Evolutionary conservation across 148 eudicot species (phyloP).

Genomic region (Vaccinium macrocarpon): DNA sequence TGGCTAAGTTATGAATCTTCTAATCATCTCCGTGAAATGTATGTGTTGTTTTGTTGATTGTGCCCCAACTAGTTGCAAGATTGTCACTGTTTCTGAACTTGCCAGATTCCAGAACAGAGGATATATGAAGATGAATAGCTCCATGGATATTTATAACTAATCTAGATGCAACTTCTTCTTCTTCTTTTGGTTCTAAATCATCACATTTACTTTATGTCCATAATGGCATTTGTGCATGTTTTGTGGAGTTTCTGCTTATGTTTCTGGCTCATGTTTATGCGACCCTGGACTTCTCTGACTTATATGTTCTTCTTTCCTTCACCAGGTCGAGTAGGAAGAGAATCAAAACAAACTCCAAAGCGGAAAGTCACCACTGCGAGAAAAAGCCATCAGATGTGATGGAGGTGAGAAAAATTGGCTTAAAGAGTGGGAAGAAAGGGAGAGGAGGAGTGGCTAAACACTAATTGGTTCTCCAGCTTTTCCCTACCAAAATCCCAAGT

Average conservation of each 20-base stretch:
- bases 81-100: background rate
- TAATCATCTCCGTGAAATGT: slow-evolving; percentile 60
- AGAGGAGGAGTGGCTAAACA: slow-evolving; percentile 12
- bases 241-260: background rate
- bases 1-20: slow-evolving; percentile 37
- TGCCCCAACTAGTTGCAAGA: background rate
- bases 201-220: background rate
- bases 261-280: background rate
- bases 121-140: background rate
- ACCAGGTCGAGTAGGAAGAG: slow-evolving; percentile 57
- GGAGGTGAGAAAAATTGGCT: slow-evolving; percentile 32
- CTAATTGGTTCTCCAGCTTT: background rate
- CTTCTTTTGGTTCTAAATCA: background rate
- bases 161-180: background rate
- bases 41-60: slow-evolving; percentile 27
- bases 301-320: background rate
- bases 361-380: slow-evolving; percentile 15
- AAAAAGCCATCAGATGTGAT: slow-evolving; percentile 30
- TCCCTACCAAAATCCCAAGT: too few species aligned
- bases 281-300: background rate
- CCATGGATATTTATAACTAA: background rate
- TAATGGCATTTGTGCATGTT: background rate
- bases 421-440: slow-evolving; percentile 33
- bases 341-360: slow-evolving; percentile 36
- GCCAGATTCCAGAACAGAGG: background rate